Conservation (phyloP, 208 protist genomes). For the Naegleria fowleri region DNA sequence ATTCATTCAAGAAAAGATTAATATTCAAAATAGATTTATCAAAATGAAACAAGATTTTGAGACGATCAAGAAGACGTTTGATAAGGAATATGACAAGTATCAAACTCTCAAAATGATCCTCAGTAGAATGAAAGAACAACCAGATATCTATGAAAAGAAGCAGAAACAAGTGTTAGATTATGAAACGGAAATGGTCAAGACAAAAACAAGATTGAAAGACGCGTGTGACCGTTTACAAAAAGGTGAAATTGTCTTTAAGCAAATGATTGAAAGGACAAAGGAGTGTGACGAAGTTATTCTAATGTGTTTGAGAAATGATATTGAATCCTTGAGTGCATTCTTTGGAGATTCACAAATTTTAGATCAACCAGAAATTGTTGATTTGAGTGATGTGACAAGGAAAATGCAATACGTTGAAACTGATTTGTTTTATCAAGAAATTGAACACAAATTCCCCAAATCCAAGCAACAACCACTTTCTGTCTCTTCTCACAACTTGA, state of each 20-base stretch:
- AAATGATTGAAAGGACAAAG: background rate
- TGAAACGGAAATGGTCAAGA: background rate
- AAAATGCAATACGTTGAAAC: background rate
- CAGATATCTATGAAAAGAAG: background rate
- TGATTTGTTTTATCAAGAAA: background rate
- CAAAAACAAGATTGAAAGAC: background rate
- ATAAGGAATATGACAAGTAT: background rate
- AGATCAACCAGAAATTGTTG: background rate
- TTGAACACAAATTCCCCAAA: background rate
- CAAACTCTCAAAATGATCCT: background rate
- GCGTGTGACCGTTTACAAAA: background rate
- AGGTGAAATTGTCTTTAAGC: background rate
- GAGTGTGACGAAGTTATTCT: background rate
- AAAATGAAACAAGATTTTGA: background rate
- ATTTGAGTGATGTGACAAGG: background rate
- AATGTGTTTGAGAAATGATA: background rate
- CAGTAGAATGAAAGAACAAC: background rate
- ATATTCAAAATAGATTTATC: background rate
- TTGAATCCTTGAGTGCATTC: background rate
- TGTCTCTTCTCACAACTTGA: background rate
- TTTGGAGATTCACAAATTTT: background rate
- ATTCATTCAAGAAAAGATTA: background rate
- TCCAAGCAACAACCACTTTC: background rate
- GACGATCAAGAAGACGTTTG: background rate
- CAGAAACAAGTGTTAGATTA: background rate